Conservation (phyloP, 805 yeast species). For the Candida chilensis region DNA sequence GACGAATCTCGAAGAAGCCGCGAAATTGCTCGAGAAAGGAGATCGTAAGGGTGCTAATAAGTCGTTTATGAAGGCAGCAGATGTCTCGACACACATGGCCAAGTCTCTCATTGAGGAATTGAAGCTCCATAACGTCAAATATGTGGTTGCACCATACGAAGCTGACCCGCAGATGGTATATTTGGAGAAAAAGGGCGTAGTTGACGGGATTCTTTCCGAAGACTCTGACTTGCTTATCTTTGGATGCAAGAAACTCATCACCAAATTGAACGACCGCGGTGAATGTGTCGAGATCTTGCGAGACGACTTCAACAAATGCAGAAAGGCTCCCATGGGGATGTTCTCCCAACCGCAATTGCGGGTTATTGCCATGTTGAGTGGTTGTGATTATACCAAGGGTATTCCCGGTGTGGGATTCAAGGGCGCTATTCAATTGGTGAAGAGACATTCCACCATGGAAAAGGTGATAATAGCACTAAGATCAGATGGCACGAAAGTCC, state of each 20-base stretch:
- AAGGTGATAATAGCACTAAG: slow-evolving; percentile 46
- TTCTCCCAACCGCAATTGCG: slow-evolving; percentile 53
- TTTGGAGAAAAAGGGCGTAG: slow-evolving; percentile 63
- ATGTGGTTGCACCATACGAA: slow-evolving; percentile 94
- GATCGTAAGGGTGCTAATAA: slow-evolving; percentile 54
- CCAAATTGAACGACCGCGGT: slow-evolving; percentile 70
- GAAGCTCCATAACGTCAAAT: slow-evolving; percentile 45
- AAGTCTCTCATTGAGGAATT: slow-evolving; percentile 71
- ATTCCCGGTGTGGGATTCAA: slow-evolving; percentile 72
- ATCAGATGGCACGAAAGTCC: slow-evolving; percentile 55
- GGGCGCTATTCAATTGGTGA: slow-evolving; percentile 59
- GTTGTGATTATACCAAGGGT: slow-evolving; percentile 94
- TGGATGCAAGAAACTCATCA: slow-evolving; percentile 70
- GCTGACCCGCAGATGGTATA: slow-evolving; percentile 97
- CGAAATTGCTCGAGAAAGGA: slow-evolving; percentile 40
- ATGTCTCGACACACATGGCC: slow-evolving; percentile 88
- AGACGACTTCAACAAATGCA: slow-evolving; percentile 40
- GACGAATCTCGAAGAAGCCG: slow-evolving; percentile 50
- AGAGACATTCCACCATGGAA: slow-evolving; percentile 40
- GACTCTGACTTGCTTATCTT: slow-evolving; percentile 89
- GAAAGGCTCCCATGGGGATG: slow-evolving; percentile 36
- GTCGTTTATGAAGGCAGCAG: slow-evolving; percentile 70
- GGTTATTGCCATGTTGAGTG: slow-evolving; percentile 79
- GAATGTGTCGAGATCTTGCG: slow-evolving; percentile 63
- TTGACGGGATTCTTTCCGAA: slow-evolving; percentile 84